Evolutionary conservation across 805 yeast species (phyloP).

Genomic region (Yamadazyma endophytica): DNA sequence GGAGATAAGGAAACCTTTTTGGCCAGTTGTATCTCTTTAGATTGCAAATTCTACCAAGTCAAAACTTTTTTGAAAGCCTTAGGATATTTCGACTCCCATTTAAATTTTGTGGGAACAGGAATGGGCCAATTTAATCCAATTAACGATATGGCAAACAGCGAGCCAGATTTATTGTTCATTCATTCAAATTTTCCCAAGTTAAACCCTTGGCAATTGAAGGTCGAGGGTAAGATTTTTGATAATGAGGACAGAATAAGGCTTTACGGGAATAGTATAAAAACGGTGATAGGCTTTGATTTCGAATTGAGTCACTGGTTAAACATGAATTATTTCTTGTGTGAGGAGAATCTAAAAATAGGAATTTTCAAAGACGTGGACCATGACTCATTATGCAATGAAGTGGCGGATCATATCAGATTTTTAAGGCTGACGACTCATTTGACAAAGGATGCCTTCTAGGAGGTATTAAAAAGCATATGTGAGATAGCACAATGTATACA

Average conservation of each 20-base stretch:
- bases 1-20: conserved; percentile 79
- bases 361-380: conserved; percentile 40
- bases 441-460: conserved; percentile 12
- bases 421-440: conserved; percentile 23
- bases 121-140: conserved; percentile 75
- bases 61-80: conserved; percentile 48
- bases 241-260: conserved; percentile 49
- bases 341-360: conserved; percentile 40
- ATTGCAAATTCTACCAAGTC: conserved; percentile 51
- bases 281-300: conserved; percentile 52
- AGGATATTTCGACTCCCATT: conserved; percentile 36
- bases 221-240: conserved; percentile 37
- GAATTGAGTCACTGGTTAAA: conserved; percentile 57
- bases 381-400: conserved; percentile 45
- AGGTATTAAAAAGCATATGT: not conserved
- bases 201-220: conserved; percentile 53
- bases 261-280: conserved; percentile 54
- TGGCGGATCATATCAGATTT: conserved; percentile 42
- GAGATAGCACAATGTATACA: not conserved
- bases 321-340: conserved; percentile 54
- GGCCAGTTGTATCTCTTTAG: conserved; percentile 58
- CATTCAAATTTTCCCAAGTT: conserved; percentile 68
- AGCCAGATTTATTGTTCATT: conserved; percentile 43
- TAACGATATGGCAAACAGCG: conserved; percentile 19
- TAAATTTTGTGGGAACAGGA: conserved; percentile 59